Evolutionary conservation across 2,329 filamentous ascomycete species (phyloP), one percentile per base, ranked within the genome.

Genomic region (Exophiala sideris): DNA sequence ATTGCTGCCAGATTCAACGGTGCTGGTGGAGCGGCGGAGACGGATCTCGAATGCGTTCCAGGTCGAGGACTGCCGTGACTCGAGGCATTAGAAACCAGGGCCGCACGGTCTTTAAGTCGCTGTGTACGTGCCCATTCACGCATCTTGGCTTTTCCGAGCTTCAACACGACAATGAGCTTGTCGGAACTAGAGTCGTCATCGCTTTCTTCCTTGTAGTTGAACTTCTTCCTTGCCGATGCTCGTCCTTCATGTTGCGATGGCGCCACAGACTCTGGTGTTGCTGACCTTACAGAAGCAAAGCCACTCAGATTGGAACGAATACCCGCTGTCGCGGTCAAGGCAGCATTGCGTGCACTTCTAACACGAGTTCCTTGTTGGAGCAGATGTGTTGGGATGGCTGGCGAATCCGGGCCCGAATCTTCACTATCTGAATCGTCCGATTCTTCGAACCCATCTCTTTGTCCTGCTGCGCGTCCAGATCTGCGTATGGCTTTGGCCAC

Each of bases 351-450:
- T 82, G 96, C 91, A 45, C 87, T 87, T 68, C 92, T 83, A 7
- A 91, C 96, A 59, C 92, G 83, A 1, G 91, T 96, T 42, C 89
- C 90, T 61, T 77, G 77, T 58, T 78, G 78, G 34, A 83, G 78
- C 42, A 91, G 74, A 59, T 88, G 83, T 5, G 87, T 84, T 35
- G 75, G 74, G 36, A 87, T 80, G 2, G 87, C 88, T 2, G 91
- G 91, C n/a, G 91, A 96, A 56, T 95, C 91, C 14, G 87, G 84
- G 1, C 80, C 84, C 0, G 90, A 95, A 52, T 96, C 92, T 24
- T 59, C 62, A 67, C 89, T 95, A 24, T 96, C 91, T 45, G 92
- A 89, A 1, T 94, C 92, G 50, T 96, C 92, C 0, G 90, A 95
- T 52, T 94, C 89, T 54, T 89, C 88, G 36, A 76, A 75, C 11